Evolutionary conservation across 2,329 filamentous ascomycete genomes (phyloP).

Genomic region (Emmonsiellopsis sp.): DNA sequence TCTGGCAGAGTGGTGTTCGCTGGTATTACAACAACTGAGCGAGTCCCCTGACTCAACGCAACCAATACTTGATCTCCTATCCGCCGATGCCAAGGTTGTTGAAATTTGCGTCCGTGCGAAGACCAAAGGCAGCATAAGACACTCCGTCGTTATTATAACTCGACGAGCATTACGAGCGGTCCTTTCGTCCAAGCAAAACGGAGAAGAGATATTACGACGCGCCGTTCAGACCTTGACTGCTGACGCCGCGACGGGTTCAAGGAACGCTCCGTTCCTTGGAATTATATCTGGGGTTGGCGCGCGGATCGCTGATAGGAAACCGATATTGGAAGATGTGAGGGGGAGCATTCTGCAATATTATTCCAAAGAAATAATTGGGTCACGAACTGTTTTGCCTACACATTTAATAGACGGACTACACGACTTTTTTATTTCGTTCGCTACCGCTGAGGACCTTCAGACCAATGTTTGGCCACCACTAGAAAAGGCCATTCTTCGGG

Average conservation of each 20-base stretch:
- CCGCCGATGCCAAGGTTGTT: conserved; percentile 61
- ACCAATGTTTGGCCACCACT: conserved; percentile 69
- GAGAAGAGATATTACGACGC: conserved; percentile 52
- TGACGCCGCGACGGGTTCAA: conserved; percentile 56
- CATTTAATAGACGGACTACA: conserved; percentile 64
- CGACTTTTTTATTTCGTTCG: conserved; percentile 75
- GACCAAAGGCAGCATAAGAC: conserved; percentile 54
- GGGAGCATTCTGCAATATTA: conserved; percentile 73
- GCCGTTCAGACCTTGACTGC: conserved; percentile 58
- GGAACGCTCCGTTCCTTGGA: conserved; percentile 69
- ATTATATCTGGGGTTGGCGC: conserved; percentile 79
- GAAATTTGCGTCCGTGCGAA: conserved; percentile 65
- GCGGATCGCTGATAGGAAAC: conserved; percentile 55
- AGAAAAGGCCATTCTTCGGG: conserved; percentile 79
- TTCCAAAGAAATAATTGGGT: conserved; percentile 72
- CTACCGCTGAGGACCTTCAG: conserved; percentile 62
- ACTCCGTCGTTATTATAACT: conserved; percentile 67
- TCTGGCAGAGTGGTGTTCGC: conserved; percentile 78
- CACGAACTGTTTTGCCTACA: conserved; percentile 57
- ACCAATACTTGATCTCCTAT: conserved; percentile 50
- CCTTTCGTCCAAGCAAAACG: conserved; percentile 50
- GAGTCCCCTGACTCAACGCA: conserved; percentile 41
- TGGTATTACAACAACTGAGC: conserved; percentile 64
- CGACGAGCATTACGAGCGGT: conserved; percentile 70
- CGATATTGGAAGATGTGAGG: conserved; percentile 57